These are phyloP conservation scores for Thecaphora frezii DNA, from an alignment of 1,284 basidiomycete species.

Conservation along the genomic window DNA sequence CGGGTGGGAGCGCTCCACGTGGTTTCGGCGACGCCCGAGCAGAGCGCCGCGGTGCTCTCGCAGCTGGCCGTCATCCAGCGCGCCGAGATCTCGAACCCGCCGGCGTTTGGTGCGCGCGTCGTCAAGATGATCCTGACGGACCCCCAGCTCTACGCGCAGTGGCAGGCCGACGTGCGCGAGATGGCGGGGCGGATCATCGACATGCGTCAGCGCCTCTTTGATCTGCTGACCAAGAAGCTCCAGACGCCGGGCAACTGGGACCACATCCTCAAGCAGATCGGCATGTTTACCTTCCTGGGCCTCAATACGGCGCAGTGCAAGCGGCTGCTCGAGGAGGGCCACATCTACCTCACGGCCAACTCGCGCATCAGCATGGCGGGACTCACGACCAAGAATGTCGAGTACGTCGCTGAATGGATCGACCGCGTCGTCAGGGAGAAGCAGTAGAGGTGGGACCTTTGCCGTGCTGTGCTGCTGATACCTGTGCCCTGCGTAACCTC, in stretches of 20 bases:
- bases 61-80: conserved; percentile 85
- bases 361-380: conserved; percentile 89
- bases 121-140: conserved; percentile 67
- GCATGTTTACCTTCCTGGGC: conserved; percentile 57
- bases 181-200: conserved; percentile 90
- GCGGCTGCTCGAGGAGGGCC: conserved; percentile 73
- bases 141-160: conserved; percentile 73
- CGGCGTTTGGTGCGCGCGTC: conserved; percentile 83
- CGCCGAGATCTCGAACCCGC: conserved; percentile 90
- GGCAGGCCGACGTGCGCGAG: conserved; percentile 84
- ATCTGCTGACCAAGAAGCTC: conserved; percentile 76
- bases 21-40: conserved; percentile 35
- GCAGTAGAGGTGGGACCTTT: no score
- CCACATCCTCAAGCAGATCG: conserved; percentile 64
- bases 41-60: conserved; percentile 41
- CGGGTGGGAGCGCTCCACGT: conserved; percentile 69
- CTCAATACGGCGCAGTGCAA: conserved; percentile 66
- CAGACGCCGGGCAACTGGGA: conserved; percentile 83
- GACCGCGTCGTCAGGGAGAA: conserved; percentile 52
- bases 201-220: conserved; percentile 80
- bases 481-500: no score
- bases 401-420: conserved; percentile 55
- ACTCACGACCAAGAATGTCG: conserved; percentile 74
- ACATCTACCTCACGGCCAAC: conserved; percentile 84
- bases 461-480: no score